Conservation (phyloP, 2,329 filamentous ascomycete species). For the Bipolaris oryzae region DNA sequence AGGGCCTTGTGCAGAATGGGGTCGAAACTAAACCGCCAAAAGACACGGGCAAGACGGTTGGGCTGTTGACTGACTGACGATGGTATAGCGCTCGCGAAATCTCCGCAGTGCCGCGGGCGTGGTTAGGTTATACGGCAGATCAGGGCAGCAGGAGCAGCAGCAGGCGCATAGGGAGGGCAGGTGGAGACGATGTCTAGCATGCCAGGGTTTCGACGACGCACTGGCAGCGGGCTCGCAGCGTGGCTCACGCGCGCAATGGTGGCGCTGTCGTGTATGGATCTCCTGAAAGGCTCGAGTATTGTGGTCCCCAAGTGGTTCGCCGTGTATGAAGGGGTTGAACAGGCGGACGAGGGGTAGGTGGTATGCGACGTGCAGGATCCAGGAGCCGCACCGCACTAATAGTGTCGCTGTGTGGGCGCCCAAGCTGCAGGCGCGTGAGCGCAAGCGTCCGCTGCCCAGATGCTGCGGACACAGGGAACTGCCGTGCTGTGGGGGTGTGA, state of each 20-base stretch:
- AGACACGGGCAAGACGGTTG: conserved; percentile 29
- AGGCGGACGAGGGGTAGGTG: conserved; percentile 32
- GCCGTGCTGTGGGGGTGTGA: conserved; percentile 46
- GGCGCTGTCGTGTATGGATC: conserved; percentile 27
- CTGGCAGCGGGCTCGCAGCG: conserved; percentile 37
- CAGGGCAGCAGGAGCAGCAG: conserved; percentile 34
- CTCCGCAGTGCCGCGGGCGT: conserved; percentile 42
- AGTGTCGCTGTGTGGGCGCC: conserved; percentile 22
- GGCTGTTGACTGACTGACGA: conserved; percentile 24
- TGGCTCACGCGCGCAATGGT: conserved; percentile 47
- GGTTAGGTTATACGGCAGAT: conserved; percentile 46
- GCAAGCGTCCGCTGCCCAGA: conserved; percentile 30
- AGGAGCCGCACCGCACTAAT: conserved; percentile 33
- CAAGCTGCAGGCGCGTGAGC: conserved; percentile 29
- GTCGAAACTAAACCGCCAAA: conserved; percentile 21
- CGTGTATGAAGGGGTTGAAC: conserved; percentile 32
- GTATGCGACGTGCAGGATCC: conserved; percentile 36
- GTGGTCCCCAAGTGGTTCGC: conserved; percentile 18
- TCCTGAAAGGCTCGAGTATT: conserved; percentile 25
- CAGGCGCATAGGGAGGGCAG: conserved; percentile 31
- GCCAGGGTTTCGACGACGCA: conserved; percentile 34
- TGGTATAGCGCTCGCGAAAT: conserved; percentile 40
- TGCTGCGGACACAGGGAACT: conserved; percentile 44
- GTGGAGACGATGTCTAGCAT: conserved; percentile 45
- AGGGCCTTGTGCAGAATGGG: conserved; percentile 4